These are phyloP conservation scores for Thinopyrum elongatum DNA, from an alignment of 176 grass and related monocot species.

Conservation along the genomic window DNA sequence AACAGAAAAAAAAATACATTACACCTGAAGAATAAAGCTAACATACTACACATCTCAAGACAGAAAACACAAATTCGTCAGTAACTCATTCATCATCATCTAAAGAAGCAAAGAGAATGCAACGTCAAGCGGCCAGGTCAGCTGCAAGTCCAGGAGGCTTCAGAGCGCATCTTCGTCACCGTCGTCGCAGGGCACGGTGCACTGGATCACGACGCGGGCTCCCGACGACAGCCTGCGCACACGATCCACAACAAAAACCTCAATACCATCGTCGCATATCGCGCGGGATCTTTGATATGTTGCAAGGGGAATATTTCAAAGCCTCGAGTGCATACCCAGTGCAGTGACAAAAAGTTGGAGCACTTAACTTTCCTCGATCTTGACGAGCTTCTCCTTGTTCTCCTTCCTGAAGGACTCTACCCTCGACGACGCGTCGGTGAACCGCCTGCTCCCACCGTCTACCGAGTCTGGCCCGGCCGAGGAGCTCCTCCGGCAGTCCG, in stretches of 20 bases:
- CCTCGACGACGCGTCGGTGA: constrained; percentile 23
- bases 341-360: constrained; percentile 37
- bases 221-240: constrained; percentile 75
- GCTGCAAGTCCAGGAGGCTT: constrained; percentile 1
- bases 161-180: constrained; percentile 35
- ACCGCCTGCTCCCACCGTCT: constrained; percentile 55
- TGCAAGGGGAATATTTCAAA: not conserved
- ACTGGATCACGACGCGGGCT: constrained; percentile 84
- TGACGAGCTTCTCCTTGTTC: constrained; percentile 63
- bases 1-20: not conserved
- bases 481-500: constrained; percentile 70
- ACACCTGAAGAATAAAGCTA: constrained; percentile 3
- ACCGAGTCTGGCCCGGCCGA: constrained; percentile 36
- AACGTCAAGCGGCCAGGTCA: not conserved
- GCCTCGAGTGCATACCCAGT: constrained; percentile 46
- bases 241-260: not conserved
- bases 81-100: not conserved
- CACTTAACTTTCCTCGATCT: constrained; percentile 95
- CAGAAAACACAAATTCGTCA: not conserved
- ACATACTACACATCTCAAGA: constrained; percentile 21
- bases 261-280: not conserved
- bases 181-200: constrained; percentile 57
- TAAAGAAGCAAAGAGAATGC: not conserved
- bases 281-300: not conserved
- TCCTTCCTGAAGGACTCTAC: constrained; percentile 69